Evolutionary conservation across 2,329 filamentous ascomycete genomes (phyloP), one percentile per base, ranked within the genome.

Genomic region (Incumbomyces delicatus): DNA sequence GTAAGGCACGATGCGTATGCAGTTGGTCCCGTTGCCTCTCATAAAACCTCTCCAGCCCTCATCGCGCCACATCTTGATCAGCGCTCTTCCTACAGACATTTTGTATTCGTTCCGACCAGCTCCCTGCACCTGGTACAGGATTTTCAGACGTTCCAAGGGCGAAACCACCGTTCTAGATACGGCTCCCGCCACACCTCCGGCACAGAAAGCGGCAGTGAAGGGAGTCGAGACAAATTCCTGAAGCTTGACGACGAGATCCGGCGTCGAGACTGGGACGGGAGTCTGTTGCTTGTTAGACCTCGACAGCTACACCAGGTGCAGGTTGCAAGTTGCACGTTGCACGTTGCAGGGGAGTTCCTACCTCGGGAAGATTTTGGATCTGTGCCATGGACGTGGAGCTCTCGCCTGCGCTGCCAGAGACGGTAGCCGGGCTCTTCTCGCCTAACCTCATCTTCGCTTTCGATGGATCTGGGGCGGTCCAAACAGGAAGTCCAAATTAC

Each of bases 151-250:
- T 68, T 98, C 92, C 32, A 98, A 79, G 2, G 92, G 92, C 13
- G 90, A 96, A 3, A 98, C 92, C 40, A 96, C 90, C 18, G 92
- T 98, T 62, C 92, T 80, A 29, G 92, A 96, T n/a, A 98, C 90
- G 36, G 92, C 92, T 49, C 92, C 92, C 13, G 92, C 92, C 17
- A 95, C 81, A 56, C 92, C 92, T 51, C 92, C 92, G 27, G 87
- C 92, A 60, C 94, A 84, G 61, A 98, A 98, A 30, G 92, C 89
- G 35, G 92, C 90, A 30, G 88, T 70, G 33, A 95, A 82, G 3
- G 90, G 89, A 53, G 94, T 85, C 8, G 88, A 83, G 52, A 95
- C 41, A 33, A 60, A 64, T n/a, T 60, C 59, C 47, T 49, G 63
- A 20, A 59, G 50, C 39, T 53, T 52, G 40, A 48, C 44, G 30